A percentile compares a stretch with the other conserved stretches of the same genome.
Evolutionary conservation across 495 filamentous ascomycete genomes (phyloP).

Genomic region (Cercophora sp.): DNA sequence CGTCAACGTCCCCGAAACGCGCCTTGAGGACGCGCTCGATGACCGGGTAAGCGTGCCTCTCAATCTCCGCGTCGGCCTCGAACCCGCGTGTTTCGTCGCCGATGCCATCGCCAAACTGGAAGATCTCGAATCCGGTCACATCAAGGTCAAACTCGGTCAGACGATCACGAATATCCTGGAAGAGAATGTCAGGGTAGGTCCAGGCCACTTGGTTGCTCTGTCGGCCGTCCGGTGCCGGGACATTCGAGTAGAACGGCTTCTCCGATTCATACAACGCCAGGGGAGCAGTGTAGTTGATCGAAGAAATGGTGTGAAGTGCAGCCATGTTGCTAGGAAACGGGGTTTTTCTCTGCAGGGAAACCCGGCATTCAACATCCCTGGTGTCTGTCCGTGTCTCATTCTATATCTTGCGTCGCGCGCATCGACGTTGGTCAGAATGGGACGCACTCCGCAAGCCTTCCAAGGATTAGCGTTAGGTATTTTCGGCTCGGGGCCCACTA

Average conservation of each 20-base stretch:
- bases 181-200: neutral
- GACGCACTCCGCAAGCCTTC: too few species aligned
- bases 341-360: too few species aligned
- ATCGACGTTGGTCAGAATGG: too few species aligned
- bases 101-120: neutral
- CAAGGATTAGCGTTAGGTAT: too few species aligned
- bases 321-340: too few species aligned
- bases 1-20: neutral
- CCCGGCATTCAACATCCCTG: too few species aligned
- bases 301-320: too few species aligned
- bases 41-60: neutral
- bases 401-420: too few species aligned
- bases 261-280: neutral
- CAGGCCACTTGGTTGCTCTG: neutral
- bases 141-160: neutral
- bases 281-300: neutral
- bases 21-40: neutral
- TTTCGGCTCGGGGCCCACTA: too few species aligned
- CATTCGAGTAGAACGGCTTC: slow-evolving; percentile 1
- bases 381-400: too few species aligned
- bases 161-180: neutral
- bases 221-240: neutral
- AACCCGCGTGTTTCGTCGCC: neutral
- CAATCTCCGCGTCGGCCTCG: neutral
- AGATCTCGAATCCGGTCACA: neutral